Evolutionary conservation across 768 basidiomycete genomes (phyloP).

Genomic region (Coprinopsis sp.): DNA sequence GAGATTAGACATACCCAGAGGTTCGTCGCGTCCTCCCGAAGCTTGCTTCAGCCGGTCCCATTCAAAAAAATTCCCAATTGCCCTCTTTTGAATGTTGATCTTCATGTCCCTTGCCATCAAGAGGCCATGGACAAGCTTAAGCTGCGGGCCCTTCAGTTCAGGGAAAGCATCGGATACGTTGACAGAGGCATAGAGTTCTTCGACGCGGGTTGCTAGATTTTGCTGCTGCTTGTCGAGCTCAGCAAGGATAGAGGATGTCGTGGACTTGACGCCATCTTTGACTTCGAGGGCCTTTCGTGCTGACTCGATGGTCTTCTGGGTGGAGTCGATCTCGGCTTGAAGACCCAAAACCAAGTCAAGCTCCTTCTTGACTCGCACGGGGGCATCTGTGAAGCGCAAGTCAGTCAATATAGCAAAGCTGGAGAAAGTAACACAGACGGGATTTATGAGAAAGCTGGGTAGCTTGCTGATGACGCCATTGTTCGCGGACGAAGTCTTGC

Average conservation of each 20-base stretch:
- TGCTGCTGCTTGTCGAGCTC: background rate
- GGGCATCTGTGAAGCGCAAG: background rate
- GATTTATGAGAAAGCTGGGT: constrained; percentile 24
- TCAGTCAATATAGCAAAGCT: background rate
- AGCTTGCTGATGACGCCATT: constrained; percentile 28
- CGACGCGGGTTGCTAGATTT: background rate
- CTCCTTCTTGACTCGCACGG: background rate
- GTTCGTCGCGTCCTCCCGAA: background rate
- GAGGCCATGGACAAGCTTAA: background rate
- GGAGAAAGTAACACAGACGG: constrained; percentile 18
- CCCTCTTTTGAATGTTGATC: background rate
- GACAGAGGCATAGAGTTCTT: background rate
- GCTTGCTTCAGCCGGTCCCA: background rate
- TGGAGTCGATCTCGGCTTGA: background rate
- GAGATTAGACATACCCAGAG: background rate
- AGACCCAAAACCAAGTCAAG: background rate
- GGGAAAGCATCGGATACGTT: background rate
- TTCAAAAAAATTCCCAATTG: background rate
- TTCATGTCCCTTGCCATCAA: background rate
- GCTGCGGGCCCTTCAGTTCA: background rate
- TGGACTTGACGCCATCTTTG: background rate
- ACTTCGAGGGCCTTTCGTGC: background rate
- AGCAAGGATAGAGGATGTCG: background rate
- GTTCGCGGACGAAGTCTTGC: too few relatives aligned
- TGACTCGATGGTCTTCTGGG: background rate